Evolutionary conservation across 116 monocot genomes (phyloP).

Genomic region (Thalassia testudinum): DNA sequence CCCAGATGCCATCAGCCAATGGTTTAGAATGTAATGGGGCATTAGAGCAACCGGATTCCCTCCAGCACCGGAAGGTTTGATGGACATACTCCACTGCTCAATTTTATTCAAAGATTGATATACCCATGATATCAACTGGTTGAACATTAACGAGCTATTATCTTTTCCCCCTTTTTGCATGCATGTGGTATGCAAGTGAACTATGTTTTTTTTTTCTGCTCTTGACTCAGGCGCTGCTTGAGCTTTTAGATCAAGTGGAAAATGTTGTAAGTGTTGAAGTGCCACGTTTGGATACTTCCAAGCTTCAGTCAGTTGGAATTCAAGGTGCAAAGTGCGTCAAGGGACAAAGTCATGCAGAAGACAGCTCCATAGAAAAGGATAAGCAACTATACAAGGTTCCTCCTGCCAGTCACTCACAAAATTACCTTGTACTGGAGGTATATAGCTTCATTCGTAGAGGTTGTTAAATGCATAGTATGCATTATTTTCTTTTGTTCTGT

Average conservation of each 20-base stretch:
- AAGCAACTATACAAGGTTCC: constrained; percentile 8
- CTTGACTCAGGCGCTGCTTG: constrained; percentile 47
- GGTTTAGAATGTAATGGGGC: constrained; percentile 12
- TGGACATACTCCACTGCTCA: not conserved
- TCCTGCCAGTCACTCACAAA: constrained; percentile 13
- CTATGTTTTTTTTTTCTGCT: no score
- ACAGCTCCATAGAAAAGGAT: not conserved
- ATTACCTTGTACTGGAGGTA: constrained; percentile 87
- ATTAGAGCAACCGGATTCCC: constrained; percentile 14
- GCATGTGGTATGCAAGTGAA: no score
- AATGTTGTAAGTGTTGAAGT: constrained; percentile 63
- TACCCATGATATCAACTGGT: not conserved
- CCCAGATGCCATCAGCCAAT: not conserved
- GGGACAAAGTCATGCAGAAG: not conserved
- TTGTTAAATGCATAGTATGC: no score
- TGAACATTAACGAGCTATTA: no score
- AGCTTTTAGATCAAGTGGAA: constrained; percentile 91
- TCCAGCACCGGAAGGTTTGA: constrained; percentile 56
- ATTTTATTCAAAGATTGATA: not conserved
- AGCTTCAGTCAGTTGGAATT: not conserved
- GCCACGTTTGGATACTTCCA: constrained; percentile 6
- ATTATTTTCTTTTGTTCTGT: no score
- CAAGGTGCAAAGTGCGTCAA: not conserved
- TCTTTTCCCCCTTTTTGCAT: no score
- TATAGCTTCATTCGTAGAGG: no score